A percentile compares a stretch with the other conserved stretches of the same genome.
These are phyloP conservation scores for Picocystis salinarum DNA, from an alignment of 139 green algal genomes.

Conservation along the genomic window DNA sequence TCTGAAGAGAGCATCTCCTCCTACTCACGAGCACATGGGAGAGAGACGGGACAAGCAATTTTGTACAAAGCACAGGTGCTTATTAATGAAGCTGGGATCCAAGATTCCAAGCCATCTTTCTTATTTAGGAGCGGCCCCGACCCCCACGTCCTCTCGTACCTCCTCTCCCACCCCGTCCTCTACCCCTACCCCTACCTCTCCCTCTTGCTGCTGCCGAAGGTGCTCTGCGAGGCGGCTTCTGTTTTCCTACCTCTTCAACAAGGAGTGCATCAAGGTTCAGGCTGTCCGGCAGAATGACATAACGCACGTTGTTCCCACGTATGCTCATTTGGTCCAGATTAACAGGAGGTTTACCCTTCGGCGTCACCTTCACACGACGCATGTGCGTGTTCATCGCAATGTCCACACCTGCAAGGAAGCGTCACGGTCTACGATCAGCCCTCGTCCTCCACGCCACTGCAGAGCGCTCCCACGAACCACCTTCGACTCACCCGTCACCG, in stretches of 20 bases:
- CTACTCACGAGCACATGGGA: too few species aligned
- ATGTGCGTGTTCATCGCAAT: slow-evolving; percentile 99
- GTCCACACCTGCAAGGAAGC: slow-evolving; percentile 71
- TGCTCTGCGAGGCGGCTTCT: slow-evolving; percentile 45
- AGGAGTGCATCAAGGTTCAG: slow-evolving; percentile 97
- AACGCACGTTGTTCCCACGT: slow-evolving; percentile 34
- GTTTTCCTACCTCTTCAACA: slow-evolving; percentile 87
- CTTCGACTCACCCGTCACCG: slow-evolving; percentile 65
- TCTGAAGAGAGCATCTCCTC: too few species aligned
- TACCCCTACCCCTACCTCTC: slow-evolving; percentile 1
- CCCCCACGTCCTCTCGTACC: neutral
- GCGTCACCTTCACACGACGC: slow-evolving; percentile 87
- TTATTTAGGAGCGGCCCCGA: too few species aligned
- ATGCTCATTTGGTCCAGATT: slow-evolving; percentile 75
- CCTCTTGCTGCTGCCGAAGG: neutral
- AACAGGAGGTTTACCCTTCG: slow-evolving; percentile 70
- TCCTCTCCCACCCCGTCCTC: neutral
- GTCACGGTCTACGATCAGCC: too few species aligned
- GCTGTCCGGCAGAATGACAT: slow-evolving; percentile 93
- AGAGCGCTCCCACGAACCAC: too few species aligned
- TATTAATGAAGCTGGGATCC: too few species aligned
- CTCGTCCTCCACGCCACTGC: too few species aligned
- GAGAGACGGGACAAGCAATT: too few species aligned
- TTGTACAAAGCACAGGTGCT: too few species aligned
- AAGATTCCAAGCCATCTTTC: too few species aligned